Evolutionary conservation across 805 yeast genomes (phyloP).

Genomic region (Ogataea pignaliae): DNA sequence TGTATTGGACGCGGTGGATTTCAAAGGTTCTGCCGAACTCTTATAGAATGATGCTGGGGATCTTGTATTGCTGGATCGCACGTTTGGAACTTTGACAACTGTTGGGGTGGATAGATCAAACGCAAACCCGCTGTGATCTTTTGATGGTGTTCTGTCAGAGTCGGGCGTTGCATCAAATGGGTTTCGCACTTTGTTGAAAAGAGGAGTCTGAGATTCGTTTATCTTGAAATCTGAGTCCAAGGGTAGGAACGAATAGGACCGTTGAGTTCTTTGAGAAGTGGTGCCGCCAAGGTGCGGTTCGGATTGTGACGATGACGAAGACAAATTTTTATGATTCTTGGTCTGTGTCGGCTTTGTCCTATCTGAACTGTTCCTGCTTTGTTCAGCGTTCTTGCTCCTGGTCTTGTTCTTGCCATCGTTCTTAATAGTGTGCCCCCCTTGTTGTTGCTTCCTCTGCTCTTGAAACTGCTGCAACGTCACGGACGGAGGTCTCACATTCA

Average conservation of each 20-base stretch:
- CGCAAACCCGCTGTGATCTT: background rate
- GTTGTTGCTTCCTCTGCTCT: background rate
- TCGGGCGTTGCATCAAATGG: constrained; percentile 35
- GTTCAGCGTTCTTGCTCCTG: too few relatives aligned
- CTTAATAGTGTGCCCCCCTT: background rate
- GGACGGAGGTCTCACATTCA: background rate
- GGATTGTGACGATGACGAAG: background rate
- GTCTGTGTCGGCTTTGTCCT: background rate
- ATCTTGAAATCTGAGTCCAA: constrained; percentile 4
- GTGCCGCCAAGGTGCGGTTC: too few relatives aligned
- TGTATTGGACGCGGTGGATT: constrained; percentile 4
- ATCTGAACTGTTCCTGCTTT: too few relatives aligned
- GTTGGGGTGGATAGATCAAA: background rate
- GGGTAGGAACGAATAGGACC: background rate
- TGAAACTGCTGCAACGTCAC: background rate
- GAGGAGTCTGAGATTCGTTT: constrained; percentile 21
- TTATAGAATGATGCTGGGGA: background rate
- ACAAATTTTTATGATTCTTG: background rate
- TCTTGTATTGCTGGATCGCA: background rate
- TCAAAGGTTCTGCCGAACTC: background rate
- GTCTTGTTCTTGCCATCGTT: too few relatives aligned
- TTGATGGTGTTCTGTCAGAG: constrained; percentile 14
- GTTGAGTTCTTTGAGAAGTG: too few relatives aligned
- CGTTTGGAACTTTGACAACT: background rate
- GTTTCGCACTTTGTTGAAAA: constrained; percentile 28